Base-by-base conservation (phyloP, 1,284 basidiomycete species). In the Papiliotrema terrestris region DNA sequence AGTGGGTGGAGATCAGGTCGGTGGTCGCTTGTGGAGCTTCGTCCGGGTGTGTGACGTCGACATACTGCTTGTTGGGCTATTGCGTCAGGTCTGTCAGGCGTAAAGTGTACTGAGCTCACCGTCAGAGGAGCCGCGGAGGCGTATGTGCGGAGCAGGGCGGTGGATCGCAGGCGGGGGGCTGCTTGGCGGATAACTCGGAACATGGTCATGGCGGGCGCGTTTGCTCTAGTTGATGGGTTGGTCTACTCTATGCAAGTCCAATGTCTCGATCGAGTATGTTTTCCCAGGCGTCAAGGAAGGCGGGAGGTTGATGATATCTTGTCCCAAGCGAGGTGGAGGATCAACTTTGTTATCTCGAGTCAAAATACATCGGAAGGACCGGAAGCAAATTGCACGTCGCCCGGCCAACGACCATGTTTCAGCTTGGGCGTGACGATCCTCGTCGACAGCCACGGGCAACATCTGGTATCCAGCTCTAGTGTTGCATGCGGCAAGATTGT, bases 1-100 rank as follows among this genome's bases (percentile, higher is more conserved):
- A 74, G 58, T 80, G 76, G n/a, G 67, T 62, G 13, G 56, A 60
- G 56, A 81, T 78, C 47, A 71, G 60, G 15, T 66, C 62, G 41
- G 69, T 58, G 5, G 75, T 73, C 2, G 72, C 39, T 38, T 69
- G 52, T 39, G 78, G 75, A 1, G 68, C 61, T 29, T 77, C 73
- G 58, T 83, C 80, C 3, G 81, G 80, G 62, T 84, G 83, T 1
- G 82, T 80, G 11, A 79, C 74, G 11, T 54, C 32, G 45, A n/a
- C 32, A 45, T 43, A 54, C 4, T 15, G 9, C n/a, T 36, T 37
- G 45, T 47, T 39, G 32, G 51, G 25, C 51, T 52, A 35, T 5
- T 3, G 20, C 29, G 32, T 49, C 37, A 49, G 47, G 17, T 17
- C 20, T 37, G 36, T 37, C 5, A 41, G 15, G 20, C 39, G 5